Evolutionary conservation across 148 eudicot species (phyloP).

Genomic region (Vaccinium macrocarpon): DNA sequence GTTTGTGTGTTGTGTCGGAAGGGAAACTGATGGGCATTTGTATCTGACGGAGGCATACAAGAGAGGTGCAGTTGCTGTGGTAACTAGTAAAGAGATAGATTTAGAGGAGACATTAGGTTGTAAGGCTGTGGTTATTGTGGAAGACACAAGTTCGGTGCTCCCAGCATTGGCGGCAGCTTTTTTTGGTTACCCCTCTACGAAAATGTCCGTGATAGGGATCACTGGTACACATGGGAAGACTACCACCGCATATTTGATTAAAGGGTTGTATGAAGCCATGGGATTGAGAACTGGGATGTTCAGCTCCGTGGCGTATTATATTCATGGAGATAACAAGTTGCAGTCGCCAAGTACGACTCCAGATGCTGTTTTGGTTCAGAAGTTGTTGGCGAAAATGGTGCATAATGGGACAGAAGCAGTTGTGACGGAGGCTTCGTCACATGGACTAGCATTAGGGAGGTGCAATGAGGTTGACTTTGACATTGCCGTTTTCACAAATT

Average conservation of each 20-base stretch:
- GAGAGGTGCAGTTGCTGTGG: slow-evolving; percentile 96
- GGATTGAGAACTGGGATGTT: slow-evolving; percentile 95
- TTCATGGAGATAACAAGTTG: slow-evolving; percentile 86
- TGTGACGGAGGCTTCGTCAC: slow-evolving; percentile 82
- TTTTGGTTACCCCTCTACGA: slow-evolving; percentile 70
- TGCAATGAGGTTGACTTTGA: slow-evolving; percentile 94
- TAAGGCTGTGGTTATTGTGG: slow-evolving; percentile 89
- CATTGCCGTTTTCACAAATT: slow-evolving; percentile 85
- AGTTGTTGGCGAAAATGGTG: slow-evolving; percentile 91
- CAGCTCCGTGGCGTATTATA: slow-evolving; percentile 75
- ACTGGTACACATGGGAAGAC: slow-evolving; percentile 93
- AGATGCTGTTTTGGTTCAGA: slow-evolving; percentile 82
- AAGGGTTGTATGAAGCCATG: slow-evolving; percentile 94
- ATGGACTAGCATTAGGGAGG: slow-evolving; percentile 59
- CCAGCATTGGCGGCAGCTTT: slow-evolving; percentile 78
- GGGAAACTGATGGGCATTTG: slow-evolving; percentile 72
- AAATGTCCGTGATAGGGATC: slow-evolving; percentile 79
- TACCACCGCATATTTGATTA: slow-evolving; percentile 60
- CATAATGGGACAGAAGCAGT: slow-evolving; percentile 94
- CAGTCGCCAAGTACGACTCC: slow-evolving; percentile 49
- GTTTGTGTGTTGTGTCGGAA: slow-evolving; percentile 92
- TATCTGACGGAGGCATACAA: slow-evolving; percentile 81
- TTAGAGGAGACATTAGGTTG: slow-evolving; percentile 87
- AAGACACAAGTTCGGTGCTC: slow-evolving; percentile 73
- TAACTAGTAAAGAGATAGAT: slow-evolving; percentile 91